These are phyloP conservation scores for Limonomyces culmigenus DNA, from an alignment of 1,284 basidiomycete genomes.

Conservation along the genomic window DNA sequence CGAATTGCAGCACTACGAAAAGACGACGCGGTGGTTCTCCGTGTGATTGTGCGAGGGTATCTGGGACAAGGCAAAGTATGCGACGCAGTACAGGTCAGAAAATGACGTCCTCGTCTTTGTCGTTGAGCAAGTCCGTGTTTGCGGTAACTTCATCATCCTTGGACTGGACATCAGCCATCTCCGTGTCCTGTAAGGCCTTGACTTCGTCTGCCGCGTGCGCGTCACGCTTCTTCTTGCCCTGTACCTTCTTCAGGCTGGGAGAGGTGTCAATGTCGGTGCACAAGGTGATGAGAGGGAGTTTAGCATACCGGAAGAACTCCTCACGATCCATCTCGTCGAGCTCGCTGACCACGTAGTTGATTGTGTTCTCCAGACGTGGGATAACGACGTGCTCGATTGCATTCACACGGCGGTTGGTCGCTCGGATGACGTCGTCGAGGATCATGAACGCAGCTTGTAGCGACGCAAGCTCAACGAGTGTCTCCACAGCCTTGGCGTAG, in stretches of 20 bases:
- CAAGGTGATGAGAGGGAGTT: neutral
- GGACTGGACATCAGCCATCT: conserved; percentile 8
- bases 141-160: conserved; percentile 20
- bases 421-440: conserved; percentile 95
- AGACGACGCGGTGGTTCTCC: too few species aligned
- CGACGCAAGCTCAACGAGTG: conserved; percentile 92
- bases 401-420: conserved; percentile 96
- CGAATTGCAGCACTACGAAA: too few species aligned
- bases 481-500: conserved; percentile 94
- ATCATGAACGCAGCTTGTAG: conserved; percentile 97
- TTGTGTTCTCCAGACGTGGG: conserved; percentile 90
- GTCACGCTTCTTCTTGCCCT: conserved; percentile 92
- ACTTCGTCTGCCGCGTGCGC: conserved; percentile 31
- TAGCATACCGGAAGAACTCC: conserved; percentile 77
- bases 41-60: too few species aligned
- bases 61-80: too few species aligned
- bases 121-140: conserved; percentile 46
- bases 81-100: too few species aligned
- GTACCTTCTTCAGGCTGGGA: conserved; percentile 79
- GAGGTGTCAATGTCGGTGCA: neutral
- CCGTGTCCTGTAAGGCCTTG: conserved; percentile 14
- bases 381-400: conserved; percentile 98
- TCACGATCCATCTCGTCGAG: conserved; percentile 96
- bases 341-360: conserved; percentile 92
- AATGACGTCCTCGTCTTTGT: conserved; percentile 85